Evolutionary conservation across 2,329 filamentous ascomycete species (phyloP).

Genomic region (Epichloe sibirici): DNA sequence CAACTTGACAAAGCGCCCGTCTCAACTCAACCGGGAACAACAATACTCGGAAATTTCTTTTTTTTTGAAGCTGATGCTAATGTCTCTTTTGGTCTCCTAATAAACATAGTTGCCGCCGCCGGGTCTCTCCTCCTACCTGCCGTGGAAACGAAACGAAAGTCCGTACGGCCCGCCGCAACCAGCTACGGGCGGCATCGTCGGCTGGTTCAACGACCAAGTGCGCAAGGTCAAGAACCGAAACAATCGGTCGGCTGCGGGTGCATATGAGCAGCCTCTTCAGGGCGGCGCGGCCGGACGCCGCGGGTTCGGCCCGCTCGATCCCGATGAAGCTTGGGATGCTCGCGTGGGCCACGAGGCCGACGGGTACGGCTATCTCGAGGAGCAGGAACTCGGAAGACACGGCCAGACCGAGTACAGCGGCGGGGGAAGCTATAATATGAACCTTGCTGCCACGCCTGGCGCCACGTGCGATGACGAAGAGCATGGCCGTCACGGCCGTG

Average conservation of each 20-base stretch:
- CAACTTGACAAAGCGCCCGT: not conserved
- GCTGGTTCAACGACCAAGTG: slow-evolving; percentile 61
- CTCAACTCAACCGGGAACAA: too few relatives aligned
- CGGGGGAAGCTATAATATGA: slow-evolving; percentile 37
- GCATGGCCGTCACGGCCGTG: slow-evolving; percentile 25
- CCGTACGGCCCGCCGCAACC: slow-evolving; percentile 40
- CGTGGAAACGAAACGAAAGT: slow-evolving; percentile 45
- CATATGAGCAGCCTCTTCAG: slow-evolving; percentile 52
- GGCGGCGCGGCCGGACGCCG: slow-evolving; percentile 32
- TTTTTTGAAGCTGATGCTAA: not conserved
- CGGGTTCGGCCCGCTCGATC: slow-evolving; percentile 59
- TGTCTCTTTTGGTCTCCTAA: not conserved
- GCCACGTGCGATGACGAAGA: slow-evolving; percentile 19
- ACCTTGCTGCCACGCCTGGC: slow-evolving; percentile 27
- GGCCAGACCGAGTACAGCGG: slow-evolving; percentile 21
- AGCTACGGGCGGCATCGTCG: slow-evolving; percentile 49
- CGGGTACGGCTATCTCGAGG: slow-evolving; percentile 60
- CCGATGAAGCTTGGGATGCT: slow-evolving; percentile 78
- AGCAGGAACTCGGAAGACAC: slow-evolving; percentile 54
- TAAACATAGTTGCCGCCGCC: slow-evolving; percentile 52
- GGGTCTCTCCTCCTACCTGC: slow-evolving; percentile 54
- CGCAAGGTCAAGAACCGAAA: slow-evolving; percentile 52
- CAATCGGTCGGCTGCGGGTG: slow-evolving; percentile 53
- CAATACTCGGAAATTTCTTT: too few relatives aligned
- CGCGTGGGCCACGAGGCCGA: slow-evolving; percentile 65